Evolutionary conservation across 139 green algal species (phyloP).

Genomic region (Chlorella sp.): DNA sequence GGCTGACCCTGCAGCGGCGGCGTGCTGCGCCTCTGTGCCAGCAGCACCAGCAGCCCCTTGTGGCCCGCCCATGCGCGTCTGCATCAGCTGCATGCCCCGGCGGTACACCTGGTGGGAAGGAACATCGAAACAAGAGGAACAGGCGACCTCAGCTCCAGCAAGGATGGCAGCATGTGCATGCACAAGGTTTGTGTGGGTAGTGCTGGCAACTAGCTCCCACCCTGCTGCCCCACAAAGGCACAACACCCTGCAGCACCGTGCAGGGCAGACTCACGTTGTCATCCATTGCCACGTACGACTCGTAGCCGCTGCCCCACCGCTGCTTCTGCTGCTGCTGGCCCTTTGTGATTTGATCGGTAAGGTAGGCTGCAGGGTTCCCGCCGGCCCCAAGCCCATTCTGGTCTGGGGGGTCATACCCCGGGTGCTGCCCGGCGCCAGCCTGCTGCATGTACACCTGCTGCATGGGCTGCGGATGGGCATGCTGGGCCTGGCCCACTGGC

Average conservation of each 20-base stretch:
- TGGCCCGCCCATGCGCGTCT: not conserved
- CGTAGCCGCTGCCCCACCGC: not conserved
- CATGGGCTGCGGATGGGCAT: not conserved
- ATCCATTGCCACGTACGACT: not conserved
- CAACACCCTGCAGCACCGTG: not conserved
- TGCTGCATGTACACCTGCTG: not conserved
- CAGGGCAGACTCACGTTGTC: not conserved
- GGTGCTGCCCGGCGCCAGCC: not conserved
- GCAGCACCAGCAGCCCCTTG: not conserved
- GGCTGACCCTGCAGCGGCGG: not conserved
- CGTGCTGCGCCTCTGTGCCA: not conserved
- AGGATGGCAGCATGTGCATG: no score
- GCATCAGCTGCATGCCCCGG: slow-evolving; percentile 29
- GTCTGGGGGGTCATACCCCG: no score
- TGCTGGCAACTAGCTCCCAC: not conserved
- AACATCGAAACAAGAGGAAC: not conserved
- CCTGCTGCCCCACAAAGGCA: not conserved
- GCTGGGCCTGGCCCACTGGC: not conserved
- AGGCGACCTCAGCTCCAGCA: no score
- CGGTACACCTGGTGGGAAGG: not conserved
- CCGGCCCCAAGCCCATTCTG: no score
- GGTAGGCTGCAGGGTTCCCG: no score
- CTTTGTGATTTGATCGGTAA: no score
- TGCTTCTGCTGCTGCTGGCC: not conserved
- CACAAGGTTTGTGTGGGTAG: not conserved